Base-by-base conservation (phyloP, 495 filamentous ascomycete species). In the Tuber borchii region DNA sequence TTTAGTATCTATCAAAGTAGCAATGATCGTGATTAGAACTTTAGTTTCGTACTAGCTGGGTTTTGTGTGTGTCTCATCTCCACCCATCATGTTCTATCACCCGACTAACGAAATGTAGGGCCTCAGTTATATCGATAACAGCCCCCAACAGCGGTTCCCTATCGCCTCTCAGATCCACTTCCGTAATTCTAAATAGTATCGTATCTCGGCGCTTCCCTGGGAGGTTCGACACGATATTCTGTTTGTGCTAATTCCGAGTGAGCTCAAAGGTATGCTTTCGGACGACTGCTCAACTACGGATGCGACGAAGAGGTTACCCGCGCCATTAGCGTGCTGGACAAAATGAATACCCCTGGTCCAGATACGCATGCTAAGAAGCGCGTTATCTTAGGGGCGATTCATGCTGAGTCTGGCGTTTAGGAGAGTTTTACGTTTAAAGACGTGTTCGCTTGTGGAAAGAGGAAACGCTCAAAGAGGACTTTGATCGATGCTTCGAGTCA, bases 231-330 rank as follows among this genome's bases (percentile, higher is more conserved):
- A 10, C 48, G 10, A 51, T 34, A 14, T 40, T 71, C 70, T 9
- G 0, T 17, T 6, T 14, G 22, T 16, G 34, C 39, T 8, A 71
- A 71, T 12, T 1, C 34, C 10, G 16, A 8, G 10, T 40, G 26
- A 34, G 56, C 0, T 10, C 0, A 17, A 5, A 16, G 12, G 26
- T 31, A 34, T 34, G 56, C 26, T 14, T 31, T n/a, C 17, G 86
- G 91, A 71, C 93, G 90, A 86, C 86, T 93, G 17, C 86, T 93
- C 51, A 87, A 87, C 74, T 87, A 89, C 73, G 90, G 89, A 51
- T 88, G 90, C 68, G 82, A 89, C 51, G 87, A 90, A 56, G 91
- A 93, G 70, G 91, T 90, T 19, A 87, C 88, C 77, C 86, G 86
- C 19, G 91, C 91, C 17, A 87, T 93, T 48, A 87, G 91, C 6